Evolutionary conservation across 495 filamentous ascomycete species (phyloP), one percentile per base, ranked within the genome.

Genomic region (Penicillium bovifimosum): DNA sequence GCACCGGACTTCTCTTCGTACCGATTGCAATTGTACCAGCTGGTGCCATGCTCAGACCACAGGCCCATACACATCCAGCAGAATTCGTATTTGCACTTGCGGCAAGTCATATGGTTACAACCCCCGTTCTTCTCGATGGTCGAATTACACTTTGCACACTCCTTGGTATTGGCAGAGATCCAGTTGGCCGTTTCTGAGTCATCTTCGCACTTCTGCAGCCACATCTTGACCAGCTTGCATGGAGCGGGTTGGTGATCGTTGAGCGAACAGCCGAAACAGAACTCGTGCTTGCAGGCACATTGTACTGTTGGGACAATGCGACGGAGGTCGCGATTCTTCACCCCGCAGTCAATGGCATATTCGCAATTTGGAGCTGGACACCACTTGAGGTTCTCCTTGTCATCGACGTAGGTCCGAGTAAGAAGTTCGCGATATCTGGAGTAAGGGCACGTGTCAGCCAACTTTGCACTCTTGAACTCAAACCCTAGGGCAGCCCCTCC

Each of bases 31-130:
- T 96, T 98, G 72, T 98, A 98, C 93, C 93, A 98, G 72, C 90
- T 96, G n/a, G 93, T 97, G 50, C 93, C 93, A 63, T 98, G 93
- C 67, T 98, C 93, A 1, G 90, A 91, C 93, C 93, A 98, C 8
- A 95, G 75, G 1, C 93, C 93, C 93, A 98, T 98, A 68, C 93
- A 98, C 84, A 98, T 96, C 93, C 93, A 98, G 75, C 93, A 98
- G 63, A 98, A 98, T 67, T 98, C 93, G 64, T 97, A 86, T 62
- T 93, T 91, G 76, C 93, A 98, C 70, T 98, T 98, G 40, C 93
- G 82, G 69, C 93, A 98, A 0, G 93, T 98, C 93, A 98, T 98
- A 65, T 98, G 93, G 76, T 98, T 98, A 72, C 93, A 98, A 5
- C 93, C 93, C 14, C 93, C 93, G 57, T 98, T 98, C 78, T 98